These are phyloP conservation scores for Monosporozyma aerobia DNA, from an alignment of 805 yeast genomes.

Conservation along the genomic window DNA sequence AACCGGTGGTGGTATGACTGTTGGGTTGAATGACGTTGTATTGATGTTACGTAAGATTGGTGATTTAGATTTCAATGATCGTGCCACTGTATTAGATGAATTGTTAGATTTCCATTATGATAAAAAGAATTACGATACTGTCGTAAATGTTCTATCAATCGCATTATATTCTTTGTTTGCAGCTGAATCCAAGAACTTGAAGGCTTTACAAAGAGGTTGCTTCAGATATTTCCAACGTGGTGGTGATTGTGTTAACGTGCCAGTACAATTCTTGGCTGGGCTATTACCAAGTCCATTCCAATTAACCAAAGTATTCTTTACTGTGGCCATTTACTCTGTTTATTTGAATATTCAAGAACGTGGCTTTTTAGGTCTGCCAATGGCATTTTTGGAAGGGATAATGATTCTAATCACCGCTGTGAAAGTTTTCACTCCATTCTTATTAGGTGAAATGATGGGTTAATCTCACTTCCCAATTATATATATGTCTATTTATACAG, in stretches of 20 bases:
- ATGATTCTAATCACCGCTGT: slow-evolving; percentile 66
- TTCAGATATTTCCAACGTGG: slow-evolving; percentile 78
- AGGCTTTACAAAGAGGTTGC: slow-evolving; percentile 77
- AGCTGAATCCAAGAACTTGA: slow-evolving; percentile 61
- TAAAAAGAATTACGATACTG: slow-evolving; percentile 72
- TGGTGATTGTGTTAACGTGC: slow-evolving; percentile 68
- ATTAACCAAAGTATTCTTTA: slow-evolving; percentile 77
- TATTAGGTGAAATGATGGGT: slow-evolving; percentile 42
- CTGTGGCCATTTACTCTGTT: slow-evolving; percentile 81
- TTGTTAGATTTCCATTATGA: slow-evolving; percentile 62
- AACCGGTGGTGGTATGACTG: slow-evolving; percentile 99
- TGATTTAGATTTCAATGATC: slow-evolving; percentile 41
- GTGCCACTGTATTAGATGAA: slow-evolving; percentile 45
- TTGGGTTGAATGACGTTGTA: slow-evolving; percentile 79
- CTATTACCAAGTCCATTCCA: slow-evolving; percentile 64
- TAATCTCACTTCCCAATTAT: slow-evolving; percentile 7
- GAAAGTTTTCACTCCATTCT: slow-evolving; percentile 69
- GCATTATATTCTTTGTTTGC: slow-evolving; percentile 88
- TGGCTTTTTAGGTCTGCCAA: slow-evolving; percentile 59
- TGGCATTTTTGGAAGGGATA: slow-evolving; percentile 62
- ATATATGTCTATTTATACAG: not conserved
- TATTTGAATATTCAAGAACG: slow-evolving; percentile 54
- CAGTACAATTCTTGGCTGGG: slow-evolving; percentile 79
- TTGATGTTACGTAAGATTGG: slow-evolving; percentile 44
- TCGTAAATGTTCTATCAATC: slow-evolving; percentile 80